A percentile compares a stretch with the other conserved stretches of the same genome.
phyloP scores from a whole-genome alignment of 2,329 filamentous ascomycete genomes.

The Berkeleyomyces basicola region DNA sequence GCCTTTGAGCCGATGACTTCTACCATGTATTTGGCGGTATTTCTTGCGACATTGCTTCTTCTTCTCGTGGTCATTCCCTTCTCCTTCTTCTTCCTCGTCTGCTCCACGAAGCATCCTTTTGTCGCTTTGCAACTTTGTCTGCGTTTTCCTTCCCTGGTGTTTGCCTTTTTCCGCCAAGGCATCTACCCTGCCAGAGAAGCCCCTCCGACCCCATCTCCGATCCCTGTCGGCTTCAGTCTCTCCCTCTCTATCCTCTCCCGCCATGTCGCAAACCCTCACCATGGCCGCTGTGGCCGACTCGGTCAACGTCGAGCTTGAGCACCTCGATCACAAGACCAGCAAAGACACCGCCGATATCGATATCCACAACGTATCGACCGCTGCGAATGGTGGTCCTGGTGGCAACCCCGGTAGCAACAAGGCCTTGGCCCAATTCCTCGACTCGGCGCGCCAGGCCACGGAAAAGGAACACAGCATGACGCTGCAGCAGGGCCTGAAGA shows the following conservation, averaged over 20 bases:
- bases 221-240: neutral
- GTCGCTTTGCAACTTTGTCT: neutral
- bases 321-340: conserved; percentile 47
- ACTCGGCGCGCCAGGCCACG: conserved; percentile 28
- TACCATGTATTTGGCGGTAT: neutral
- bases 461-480: conserved; percentile 54
- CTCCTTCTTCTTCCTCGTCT: neutral
- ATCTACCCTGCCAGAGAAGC: neutral
- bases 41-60: neutral
- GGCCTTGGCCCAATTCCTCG: conserved; percentile 18
- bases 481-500: conserved; percentile 55
- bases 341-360: conserved; percentile 40
- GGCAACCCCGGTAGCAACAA: conserved; percentile 21
- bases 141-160: neutral
- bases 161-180: neutral
- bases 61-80: neutral
- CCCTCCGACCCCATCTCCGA: neutral
- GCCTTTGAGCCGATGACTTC: neutral
- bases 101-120: too few species aligned
- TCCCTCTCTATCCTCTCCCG: neutral
- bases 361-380: neutral
- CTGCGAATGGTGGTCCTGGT: neutral
- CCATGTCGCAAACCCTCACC: conserved; percentile 13
- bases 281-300: conserved; percentile 11
- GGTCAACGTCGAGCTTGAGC: conserved; percentile 10